These are phyloP conservation scores for Cardamine resedifolia DNA, from an alignment of 345 rosid genomes.

Conservation along the genomic window DNA sequence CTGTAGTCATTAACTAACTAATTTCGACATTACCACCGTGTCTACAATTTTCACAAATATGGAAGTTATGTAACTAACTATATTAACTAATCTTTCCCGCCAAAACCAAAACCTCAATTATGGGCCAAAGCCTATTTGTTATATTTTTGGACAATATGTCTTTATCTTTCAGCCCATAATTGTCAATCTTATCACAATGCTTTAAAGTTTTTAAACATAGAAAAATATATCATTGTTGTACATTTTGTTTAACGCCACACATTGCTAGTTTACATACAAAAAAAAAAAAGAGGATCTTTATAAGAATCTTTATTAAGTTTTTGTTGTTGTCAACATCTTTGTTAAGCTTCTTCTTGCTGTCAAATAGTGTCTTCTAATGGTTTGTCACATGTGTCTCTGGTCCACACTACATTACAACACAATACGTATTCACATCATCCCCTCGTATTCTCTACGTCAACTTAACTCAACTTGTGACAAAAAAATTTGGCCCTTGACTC, in stretches of 20 bases:
- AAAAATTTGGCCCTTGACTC: not conserved
- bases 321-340: constrained; percentile 10
- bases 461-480: constrained; percentile 30
- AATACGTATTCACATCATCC: constrained; percentile 15
- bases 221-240: not conserved
- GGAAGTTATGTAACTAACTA: not conserved
- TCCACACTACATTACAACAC: constrained; percentile 27
- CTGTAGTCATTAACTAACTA: not conserved
- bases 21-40: too few relatives aligned
- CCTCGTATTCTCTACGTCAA: constrained; percentile 32
- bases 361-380: constrained; percentile 38
- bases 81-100: constrained; percentile 14
- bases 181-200: not conserved
- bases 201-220: not conserved
- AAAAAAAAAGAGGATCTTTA: constrained; percentile 17
- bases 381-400: constrained; percentile 36
- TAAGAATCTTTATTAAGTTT: constrained; percentile 9
- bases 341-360: constrained; percentile 26
- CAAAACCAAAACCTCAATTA: not conserved
- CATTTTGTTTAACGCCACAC: constrained; percentile 27
- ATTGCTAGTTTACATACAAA: not conserved
- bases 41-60: too few relatives aligned
- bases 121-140: constrained; percentile 12
- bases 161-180: constrained; percentile 5
- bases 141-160: not conserved